Evolutionary conservation across 371 early-diverging fungal genomes (phyloP).

Genomic region (Mucor mucedo): DNA sequence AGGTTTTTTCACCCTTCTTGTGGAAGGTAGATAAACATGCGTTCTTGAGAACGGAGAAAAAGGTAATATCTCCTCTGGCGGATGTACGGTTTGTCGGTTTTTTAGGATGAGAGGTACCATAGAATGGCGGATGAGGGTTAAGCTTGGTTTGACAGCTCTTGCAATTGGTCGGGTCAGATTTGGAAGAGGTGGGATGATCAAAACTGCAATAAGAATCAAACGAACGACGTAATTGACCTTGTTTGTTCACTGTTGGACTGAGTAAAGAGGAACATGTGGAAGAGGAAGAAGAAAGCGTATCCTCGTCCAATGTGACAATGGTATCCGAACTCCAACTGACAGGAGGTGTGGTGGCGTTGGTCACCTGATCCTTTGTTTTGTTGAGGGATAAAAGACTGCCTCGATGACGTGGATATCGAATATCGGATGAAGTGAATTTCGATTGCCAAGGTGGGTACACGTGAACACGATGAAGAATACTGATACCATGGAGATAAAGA

Average conservation of each 20-base stretch:
- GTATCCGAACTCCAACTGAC: conserved; percentile 13
- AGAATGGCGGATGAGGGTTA: not conserved
- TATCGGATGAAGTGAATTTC: conserved; percentile 4
- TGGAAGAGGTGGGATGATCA: conserved; percentile 33
- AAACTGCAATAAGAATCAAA: conserved; percentile 32
- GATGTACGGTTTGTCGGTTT: not conserved
- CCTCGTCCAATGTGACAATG: conserved; percentile 20
- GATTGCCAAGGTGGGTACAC: conserved; percentile 21
- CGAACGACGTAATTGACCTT: conserved; percentile 11
- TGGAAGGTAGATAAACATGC: not conserved
- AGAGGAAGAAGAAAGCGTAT: conserved; percentile 1
- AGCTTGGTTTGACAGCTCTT: conserved; percentile 11
- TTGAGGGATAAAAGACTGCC: not conserved
- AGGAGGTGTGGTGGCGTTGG: too few species aligned
- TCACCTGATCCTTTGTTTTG: not conserved
- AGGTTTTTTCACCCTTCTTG: not conserved
- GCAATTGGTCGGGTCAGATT: conserved; percentile 29
- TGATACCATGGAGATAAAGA: conserved; percentile 25
- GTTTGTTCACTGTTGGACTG: not conserved
- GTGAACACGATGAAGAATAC: conserved; percentile 16
- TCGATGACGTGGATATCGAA: not conserved
- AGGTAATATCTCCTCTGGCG: not conserved
- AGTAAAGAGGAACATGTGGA: conserved; percentile 1
- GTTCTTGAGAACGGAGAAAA: not conserved
- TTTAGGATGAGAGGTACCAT: not conserved